These are phyloP conservation scores for Phylloporus gajari DNA, from an alignment of 1,284 basidiomycete genomes.

Conservation along the genomic window DNA sequence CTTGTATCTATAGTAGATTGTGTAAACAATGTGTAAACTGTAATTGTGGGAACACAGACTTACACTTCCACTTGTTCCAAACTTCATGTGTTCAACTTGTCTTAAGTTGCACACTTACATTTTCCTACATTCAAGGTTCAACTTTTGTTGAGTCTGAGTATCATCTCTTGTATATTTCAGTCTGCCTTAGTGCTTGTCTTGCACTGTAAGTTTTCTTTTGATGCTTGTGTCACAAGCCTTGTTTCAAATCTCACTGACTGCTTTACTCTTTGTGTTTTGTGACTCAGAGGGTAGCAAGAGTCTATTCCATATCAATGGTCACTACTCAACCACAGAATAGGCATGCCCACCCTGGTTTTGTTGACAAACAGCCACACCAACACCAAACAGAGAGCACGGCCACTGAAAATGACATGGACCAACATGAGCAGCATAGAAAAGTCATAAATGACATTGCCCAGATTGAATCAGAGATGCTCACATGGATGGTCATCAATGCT, in stretches of 20 bases:
- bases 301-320: background rate
- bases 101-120: no score
- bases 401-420: background rate
- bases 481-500: background rate
- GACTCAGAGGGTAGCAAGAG: no score
- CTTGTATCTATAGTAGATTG: background rate
- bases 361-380: background rate
- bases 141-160: background rate
- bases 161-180: no score
- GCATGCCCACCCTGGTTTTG: background rate
- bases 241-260: no score
- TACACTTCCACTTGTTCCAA: background rate
- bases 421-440: background rate
- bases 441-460: background rate
- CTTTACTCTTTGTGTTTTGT: no score
- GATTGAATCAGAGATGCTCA: background rate
- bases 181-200: no score
- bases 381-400: background rate
- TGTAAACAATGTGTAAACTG: background rate
- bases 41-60: background rate
- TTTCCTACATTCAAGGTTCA: no score
- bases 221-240: no score
- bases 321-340: background rate
- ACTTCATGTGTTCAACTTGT: background rate
- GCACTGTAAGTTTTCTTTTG: no score